phyloP scores from a whole-genome alignment of 2,329 filamentous ascomycete genomes.

The Xylaria sp. region DNA sequence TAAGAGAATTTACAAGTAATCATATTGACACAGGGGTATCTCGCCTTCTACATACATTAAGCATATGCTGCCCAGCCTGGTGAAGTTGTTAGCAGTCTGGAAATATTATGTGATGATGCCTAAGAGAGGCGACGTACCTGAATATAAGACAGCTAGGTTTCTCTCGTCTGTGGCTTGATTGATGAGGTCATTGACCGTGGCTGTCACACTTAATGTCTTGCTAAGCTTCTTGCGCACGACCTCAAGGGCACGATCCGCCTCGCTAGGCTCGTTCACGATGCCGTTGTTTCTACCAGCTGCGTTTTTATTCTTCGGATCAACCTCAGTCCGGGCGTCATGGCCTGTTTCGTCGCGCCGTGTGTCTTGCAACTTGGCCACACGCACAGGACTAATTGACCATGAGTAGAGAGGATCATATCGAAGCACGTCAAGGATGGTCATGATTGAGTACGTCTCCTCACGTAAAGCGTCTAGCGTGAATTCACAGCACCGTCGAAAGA shows the following conservation, averaged over 20 bases:
- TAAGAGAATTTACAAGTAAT: not conserved
- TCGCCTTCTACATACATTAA: slow-evolving; percentile 40
- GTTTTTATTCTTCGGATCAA: slow-evolving; percentile 54
- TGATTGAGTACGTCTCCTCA: slow-evolving; percentile 96
- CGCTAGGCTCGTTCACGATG: slow-evolving; percentile 67
- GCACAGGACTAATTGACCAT: slow-evolving; percentile 85
- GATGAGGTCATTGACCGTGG: slow-evolving; percentile 96
- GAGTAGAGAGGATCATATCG: slow-evolving; percentile 98
- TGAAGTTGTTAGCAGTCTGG: slow-evolving; percentile 33
- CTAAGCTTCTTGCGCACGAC: slow-evolving; percentile 96
- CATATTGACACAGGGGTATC: slow-evolving; percentile 29
- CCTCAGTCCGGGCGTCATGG: slow-evolving; percentile 52
- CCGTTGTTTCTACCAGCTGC: slow-evolving; percentile 43
- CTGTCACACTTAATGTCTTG: slow-evolving; percentile 91
- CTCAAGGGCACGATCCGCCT: slow-evolving; percentile 90
- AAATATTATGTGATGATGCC: not conserved
- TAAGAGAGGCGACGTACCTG: slow-evolving; percentile 61
- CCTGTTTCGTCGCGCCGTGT: slow-evolving; percentile 61
- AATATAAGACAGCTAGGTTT: slow-evolving; percentile 91
- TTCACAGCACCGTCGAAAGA: slow-evolving; percentile 97
- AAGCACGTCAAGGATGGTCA: slow-evolving; percentile 97
- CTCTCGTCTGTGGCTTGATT: slow-evolving; percentile 93
- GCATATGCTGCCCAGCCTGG: slow-evolving; percentile 57
- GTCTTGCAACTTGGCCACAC: slow-evolving; percentile 72
- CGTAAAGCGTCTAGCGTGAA: slow-evolving; percentile 94